Evolutionary conservation across 306 rosid species (phyloP).

Genomic region (Rubus idaeus): DNA sequence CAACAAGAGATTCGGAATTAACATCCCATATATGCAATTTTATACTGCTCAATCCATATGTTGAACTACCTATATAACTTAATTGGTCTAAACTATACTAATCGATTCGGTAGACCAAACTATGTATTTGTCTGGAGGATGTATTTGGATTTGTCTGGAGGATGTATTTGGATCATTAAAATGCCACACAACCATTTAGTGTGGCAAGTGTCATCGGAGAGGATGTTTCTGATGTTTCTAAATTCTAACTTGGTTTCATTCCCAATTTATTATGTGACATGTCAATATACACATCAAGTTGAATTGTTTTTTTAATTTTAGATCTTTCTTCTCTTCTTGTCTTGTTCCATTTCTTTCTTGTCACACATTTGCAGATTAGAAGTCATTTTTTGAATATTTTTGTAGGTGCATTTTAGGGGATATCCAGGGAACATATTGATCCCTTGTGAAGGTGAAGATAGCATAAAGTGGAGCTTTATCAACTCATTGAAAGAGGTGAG

Average conservation of each 20-base stretch:
- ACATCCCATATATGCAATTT: not conserved
- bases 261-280: not conserved
- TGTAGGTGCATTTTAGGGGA: slow-evolving; percentile 91
- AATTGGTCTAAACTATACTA: not conserved
- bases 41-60: not conserved
- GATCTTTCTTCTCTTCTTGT: not conserved
- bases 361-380: slow-evolving; percentile 8
- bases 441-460: slow-evolving; percentile 95
- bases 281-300: not conserved
- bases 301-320: not conserved
- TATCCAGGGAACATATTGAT: slow-evolving; percentile 69
- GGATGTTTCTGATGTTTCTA: not conserved
- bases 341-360: not conserved
- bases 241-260: not conserved
- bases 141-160: not conserved
- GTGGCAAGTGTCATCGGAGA: not conserved
- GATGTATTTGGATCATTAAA: not conserved
- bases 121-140: not conserved
- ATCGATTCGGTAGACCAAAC: not conserved
- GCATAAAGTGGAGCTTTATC: slow-evolving; percentile 85
- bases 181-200: not conserved
- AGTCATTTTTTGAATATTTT: slow-evolving; percentile 22
- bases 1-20: not conserved
- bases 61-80: not conserved
- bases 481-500: slow-evolving; percentile 94